These are phyloP conservation scores for Melampsora larici-populina DNA, from an alignment of 1,284 basidiomycete species.

Conservation along the genomic window DNA sequence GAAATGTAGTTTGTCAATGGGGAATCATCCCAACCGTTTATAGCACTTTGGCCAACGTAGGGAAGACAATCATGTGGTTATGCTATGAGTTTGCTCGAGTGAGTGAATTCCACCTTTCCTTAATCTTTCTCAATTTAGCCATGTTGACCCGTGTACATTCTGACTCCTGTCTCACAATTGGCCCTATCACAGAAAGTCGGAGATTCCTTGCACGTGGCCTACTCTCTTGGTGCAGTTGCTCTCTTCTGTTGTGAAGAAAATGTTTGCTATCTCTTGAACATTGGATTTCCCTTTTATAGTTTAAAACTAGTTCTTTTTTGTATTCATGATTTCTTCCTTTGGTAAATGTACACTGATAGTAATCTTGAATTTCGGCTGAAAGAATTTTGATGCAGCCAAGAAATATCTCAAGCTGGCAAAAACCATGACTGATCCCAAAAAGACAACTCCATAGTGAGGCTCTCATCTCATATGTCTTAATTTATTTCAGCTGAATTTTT, in stretches of 20 bases:
- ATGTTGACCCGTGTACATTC: background rate
- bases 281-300: background rate
- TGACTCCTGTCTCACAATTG: too few relatives aligned
- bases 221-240: background rate
- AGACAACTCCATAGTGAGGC: background rate
- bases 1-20: too few relatives aligned
- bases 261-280: background rate
- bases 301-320: background rate
- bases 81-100: background rate
- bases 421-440: background rate
- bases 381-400: constrained; percentile 1
- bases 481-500: background rate
- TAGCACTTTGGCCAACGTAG: background rate
- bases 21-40: background rate
- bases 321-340: too few relatives aligned
- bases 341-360: too few relatives aligned
- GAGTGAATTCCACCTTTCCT: background rate
- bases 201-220: background rate
- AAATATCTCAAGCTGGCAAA: background rate
- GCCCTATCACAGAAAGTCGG: background rate
- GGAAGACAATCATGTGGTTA: background rate
- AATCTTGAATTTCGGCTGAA: too few relatives aligned
- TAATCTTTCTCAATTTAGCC: background rate
- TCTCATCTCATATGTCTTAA: background rate
- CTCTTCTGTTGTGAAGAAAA: background rate